Conservation (phyloP, 139 green algal species). For the Diplosphaera chodatii region DNA sequence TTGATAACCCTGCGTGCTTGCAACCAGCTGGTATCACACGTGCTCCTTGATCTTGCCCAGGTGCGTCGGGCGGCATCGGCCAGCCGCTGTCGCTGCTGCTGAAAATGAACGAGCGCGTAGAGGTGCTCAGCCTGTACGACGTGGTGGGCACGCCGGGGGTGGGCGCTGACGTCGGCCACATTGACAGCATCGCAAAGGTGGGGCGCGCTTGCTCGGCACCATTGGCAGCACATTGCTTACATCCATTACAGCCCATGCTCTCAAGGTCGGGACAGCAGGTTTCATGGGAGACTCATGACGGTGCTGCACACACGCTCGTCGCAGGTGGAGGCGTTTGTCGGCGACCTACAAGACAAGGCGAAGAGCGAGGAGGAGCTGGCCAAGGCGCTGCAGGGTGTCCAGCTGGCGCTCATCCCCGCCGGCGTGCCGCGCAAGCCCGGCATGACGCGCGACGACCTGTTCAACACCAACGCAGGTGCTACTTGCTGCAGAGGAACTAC, state of each 20-base stretch:
- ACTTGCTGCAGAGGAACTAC: too few relatives aligned
- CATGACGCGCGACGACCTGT: slow-evolving; percentile 98
- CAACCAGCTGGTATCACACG: too few relatives aligned
- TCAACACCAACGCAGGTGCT: slow-evolving; percentile 96
- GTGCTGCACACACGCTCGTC: too few relatives aligned
- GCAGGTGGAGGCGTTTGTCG: not conserved
- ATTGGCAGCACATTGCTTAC: too few relatives aligned
- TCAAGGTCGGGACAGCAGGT: too few relatives aligned
- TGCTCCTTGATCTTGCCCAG: too few relatives aligned
- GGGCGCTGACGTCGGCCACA: slow-evolving; percentile 89
- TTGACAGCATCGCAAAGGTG: slow-evolving; percentile 81
- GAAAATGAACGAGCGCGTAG: slow-evolving; percentile 58
- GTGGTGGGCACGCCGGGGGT: slow-evolving; percentile 90
- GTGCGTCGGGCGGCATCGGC: slow-evolving; percentile 79
- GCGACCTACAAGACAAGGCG: not conserved
- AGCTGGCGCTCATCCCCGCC: slow-evolving; percentile 94
- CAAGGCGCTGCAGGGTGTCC: slow-evolving; percentile 57
- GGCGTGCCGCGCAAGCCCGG: slow-evolving; percentile 92
- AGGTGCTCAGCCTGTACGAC: slow-evolving; percentile 91
- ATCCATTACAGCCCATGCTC: too few relatives aligned
- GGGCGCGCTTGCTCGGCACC: too few relatives aligned
- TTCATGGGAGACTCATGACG: too few relatives aligned
- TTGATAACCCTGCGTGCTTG: too few relatives aligned
- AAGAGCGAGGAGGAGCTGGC: slow-evolving; percentile 62
- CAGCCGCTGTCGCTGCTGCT: slow-evolving; percentile 83